These are phyloP conservation scores for Gaeumannomyces tritici DNA, from an alignment of 2,329 filamentous ascomycete genomes.

Conservation along the genomic window DNA sequence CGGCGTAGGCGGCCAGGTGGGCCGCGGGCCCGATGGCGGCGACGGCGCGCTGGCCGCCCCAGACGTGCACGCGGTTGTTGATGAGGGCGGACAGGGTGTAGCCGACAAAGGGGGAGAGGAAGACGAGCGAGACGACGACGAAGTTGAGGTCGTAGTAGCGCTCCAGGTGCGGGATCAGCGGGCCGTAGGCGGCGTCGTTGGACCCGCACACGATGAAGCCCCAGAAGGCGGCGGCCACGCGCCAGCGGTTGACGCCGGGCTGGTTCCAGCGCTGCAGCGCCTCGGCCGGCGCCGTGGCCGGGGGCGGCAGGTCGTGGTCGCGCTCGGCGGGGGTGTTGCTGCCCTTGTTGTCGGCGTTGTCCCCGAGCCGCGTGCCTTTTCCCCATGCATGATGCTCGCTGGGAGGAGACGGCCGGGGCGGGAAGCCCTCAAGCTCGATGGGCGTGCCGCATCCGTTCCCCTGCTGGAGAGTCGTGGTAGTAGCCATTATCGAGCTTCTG, in stretches of 20 bases:
- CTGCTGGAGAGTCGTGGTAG: neutral
- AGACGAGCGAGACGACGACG: constrained; percentile 55
- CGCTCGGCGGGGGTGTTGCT: neutral
- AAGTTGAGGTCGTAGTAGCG: constrained; percentile 53
- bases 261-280: constrained; percentile 51
- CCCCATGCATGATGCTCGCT: neutral
- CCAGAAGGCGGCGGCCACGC: constrained; percentile 49
- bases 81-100: constrained; percentile 53
- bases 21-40: constrained; percentile 54
- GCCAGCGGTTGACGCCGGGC: constrained; percentile 47
- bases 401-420: neutral
- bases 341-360: neutral
- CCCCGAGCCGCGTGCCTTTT: constrained; percentile 1
- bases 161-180: constrained; percentile 29
- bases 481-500: neutral
- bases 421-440: neutral
- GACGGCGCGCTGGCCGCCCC: constrained; percentile 61
- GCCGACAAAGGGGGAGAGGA: constrained; percentile 56
- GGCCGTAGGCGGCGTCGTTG: constrained; percentile 56
- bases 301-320: constrained; percentile 6
- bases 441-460: neutral
- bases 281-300: neutral
- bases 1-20: constrained; percentile 55
- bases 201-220: constrained; percentile 57
- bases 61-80: constrained; percentile 56